A percentile compares a stretch with the other conserved stretches of the same genome.
These are phyloP conservation scores for Peronospora destructor DNA, from an alignment of 352 stramenopile genomes.

Conservation along the genomic window DNA sequence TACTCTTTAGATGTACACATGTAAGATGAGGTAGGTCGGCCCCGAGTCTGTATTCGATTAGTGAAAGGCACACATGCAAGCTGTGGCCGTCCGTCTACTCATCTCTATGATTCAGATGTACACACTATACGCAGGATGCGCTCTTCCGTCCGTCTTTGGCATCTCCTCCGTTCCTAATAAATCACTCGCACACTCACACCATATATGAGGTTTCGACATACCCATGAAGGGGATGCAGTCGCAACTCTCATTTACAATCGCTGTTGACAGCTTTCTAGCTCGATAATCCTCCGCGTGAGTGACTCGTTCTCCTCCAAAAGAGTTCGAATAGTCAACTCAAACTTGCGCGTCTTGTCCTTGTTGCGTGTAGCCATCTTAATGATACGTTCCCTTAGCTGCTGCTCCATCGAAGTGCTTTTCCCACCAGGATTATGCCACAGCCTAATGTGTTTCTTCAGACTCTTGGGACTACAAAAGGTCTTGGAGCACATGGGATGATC, in stretches of 20 bases:
- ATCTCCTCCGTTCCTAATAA: slow-evolving; percentile 21
- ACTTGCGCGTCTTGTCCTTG: slow-evolving; percentile 80
- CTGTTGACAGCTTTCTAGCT: slow-evolving; percentile 40
- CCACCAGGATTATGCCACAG: slow-evolving; percentile 76
- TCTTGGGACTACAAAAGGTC: slow-evolving; percentile 81
- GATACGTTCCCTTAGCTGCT: slow-evolving; percentile 76
- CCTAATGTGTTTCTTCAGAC: slow-evolving; percentile 77
- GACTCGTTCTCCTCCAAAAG: slow-evolving; percentile 75
- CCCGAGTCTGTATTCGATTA: slow-evolving; percentile 3
- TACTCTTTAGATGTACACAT: neutral
- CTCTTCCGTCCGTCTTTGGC: slow-evolving; percentile 1
- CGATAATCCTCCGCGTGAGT: slow-evolving; percentile 56
- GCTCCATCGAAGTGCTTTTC: slow-evolving; percentile 82
- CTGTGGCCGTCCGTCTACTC: neutral
- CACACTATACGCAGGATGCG: slow-evolving; percentile 12
- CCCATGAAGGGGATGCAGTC: slow-evolving; percentile 1
- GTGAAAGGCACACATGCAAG: neutral
- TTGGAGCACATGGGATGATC: slow-evolving; percentile 77
- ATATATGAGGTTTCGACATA: slow-evolving; percentile 9
- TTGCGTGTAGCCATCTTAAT: slow-evolving; percentile 81
- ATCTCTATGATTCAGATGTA: slow-evolving; percentile 12
- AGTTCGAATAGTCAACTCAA: slow-evolving; percentile 66
- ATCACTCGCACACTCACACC: slow-evolving; percentile 24
- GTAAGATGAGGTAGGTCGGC: neutral
- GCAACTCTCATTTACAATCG: slow-evolving; percentile 9